These are phyloP conservation scores for Kuraishia borneana DNA, from an alignment of 805 yeast species.

Conservation along the genomic window DNA sequence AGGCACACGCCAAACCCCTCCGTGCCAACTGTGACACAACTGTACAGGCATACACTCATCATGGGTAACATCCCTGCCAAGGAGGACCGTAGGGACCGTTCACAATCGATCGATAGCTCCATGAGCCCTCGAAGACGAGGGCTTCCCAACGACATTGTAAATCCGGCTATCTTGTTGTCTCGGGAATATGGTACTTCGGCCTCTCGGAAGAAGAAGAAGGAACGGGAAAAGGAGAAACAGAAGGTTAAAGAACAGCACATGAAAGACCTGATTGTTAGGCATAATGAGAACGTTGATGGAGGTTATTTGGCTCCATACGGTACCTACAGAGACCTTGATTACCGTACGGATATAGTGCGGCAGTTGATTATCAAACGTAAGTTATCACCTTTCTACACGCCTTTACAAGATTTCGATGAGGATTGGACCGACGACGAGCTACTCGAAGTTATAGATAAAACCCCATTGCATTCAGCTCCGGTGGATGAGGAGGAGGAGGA, in stretches of 20 bases:
- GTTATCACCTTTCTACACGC: slow-evolving; percentile 85
- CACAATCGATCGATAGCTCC: slow-evolving; percentile 1
- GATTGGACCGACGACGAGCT: slow-evolving; percentile 66
- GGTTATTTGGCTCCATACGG: slow-evolving; percentile 92
- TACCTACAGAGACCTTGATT: slow-evolving; percentile 70
- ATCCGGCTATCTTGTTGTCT: no score
- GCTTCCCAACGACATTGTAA: no score
- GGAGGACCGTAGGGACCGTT: slow-evolving; percentile 19
- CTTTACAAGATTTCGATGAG: slow-evolving; percentile 69
- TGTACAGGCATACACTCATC: no score
- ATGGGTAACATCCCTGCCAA: slow-evolving; percentile 42
- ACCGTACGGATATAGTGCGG: slow-evolving; percentile 63
- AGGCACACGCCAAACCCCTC: no score
- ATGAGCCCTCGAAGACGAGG: slow-evolving; percentile 5
- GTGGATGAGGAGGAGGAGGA: slow-evolving; percentile 32
- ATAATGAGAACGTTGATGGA: slow-evolving; percentile 77
- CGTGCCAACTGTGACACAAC: no score
- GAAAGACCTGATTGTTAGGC: slow-evolving; percentile 44
- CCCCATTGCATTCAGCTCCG: slow-evolving; percentile 45
- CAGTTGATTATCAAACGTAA: slow-evolving; percentile 55
- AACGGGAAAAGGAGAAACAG: slow-evolving; percentile 44
- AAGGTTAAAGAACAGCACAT: slow-evolving; percentile 41
- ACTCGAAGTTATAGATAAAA: slow-evolving; percentile 33
- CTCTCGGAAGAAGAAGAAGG: slow-evolving; percentile 19
- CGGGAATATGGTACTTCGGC: neutral